Conservation (phyloP, 805 yeast genomes). For the Candida ponderosae region DNA sequence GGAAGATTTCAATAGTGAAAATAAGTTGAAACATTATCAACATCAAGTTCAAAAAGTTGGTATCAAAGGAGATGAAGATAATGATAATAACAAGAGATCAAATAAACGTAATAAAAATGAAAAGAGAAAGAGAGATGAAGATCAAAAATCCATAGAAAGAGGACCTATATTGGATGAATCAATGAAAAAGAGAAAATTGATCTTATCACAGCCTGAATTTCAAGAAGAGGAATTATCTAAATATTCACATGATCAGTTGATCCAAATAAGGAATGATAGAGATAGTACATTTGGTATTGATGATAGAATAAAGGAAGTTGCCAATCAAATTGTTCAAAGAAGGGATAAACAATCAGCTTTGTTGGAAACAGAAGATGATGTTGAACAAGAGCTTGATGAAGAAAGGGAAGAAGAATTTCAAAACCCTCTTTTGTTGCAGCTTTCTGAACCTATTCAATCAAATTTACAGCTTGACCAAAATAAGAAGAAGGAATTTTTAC, state of each 20-base stretch:
- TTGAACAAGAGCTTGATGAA: too few species aligned
- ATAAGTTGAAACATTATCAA: conserved; percentile 34
- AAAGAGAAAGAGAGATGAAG: conserved; percentile 2
- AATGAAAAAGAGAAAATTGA: conserved; percentile 15
- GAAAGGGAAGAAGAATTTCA: not conserved
- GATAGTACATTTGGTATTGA: conserved; percentile 1
- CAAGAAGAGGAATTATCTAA: conserved; percentile 6
- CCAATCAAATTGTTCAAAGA: conserved; percentile 33
- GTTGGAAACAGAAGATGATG: conserved; percentile 12
- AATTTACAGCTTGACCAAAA: too few species aligned
- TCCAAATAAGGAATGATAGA: conserved; percentile 1
- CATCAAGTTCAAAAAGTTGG: conserved; percentile 36
- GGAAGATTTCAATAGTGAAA: conserved; percentile 40
- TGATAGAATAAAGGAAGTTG: conserved; percentile 16
- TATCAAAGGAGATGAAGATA: conserved; percentile 29
- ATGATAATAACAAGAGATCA: conserved; percentile 23
- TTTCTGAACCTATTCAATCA: too few species aligned
- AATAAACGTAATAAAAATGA: conserved; percentile 18
- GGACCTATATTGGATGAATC: not conserved
- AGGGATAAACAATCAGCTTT: conserved; percentile 27
- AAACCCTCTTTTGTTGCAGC: too few species aligned
- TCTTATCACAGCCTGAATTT: conserved; percentile 28
- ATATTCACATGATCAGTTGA: conserved; percentile 1
- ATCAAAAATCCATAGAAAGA: conserved; percentile 1
- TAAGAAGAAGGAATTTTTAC: not conserved